These are phyloP conservation scores for Nothomitra cinnamomea DNA, from an alignment of 2,329 filamentous ascomycete species.

Conservation along the genomic window DNA sequence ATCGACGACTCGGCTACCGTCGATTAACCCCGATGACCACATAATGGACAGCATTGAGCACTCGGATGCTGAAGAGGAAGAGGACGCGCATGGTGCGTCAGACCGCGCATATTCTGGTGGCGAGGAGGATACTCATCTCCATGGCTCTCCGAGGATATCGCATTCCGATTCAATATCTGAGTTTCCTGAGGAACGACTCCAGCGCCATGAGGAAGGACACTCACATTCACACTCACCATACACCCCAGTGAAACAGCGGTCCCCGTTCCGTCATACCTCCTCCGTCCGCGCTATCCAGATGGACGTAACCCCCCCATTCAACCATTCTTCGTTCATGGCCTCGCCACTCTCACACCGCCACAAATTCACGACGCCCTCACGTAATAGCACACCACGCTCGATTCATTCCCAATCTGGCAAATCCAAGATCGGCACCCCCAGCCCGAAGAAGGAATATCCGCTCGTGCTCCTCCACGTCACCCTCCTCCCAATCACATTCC, in stretches of 20 bases:
- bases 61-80: not conserved
- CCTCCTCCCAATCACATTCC: slow-evolving; percentile 50
- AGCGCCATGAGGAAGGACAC: not conserved
- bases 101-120: not conserved
- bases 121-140: not conserved
- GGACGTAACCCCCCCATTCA: slow-evolving; percentile 44
- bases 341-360: slow-evolving; percentile 39
- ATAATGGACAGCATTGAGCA: not conserved
- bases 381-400: slow-evolving; percentile 1
- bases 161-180: slow-evolving; percentile 1
- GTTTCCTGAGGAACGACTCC: not conserved
- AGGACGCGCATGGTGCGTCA: not conserved
- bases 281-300: slow-evolving; percentile 56
- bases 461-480: slow-evolving; percentile 66
- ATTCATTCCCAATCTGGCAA: slow-evolving; percentile 6
- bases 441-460: slow-evolving; percentile 28
- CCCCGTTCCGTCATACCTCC: slow-evolving; percentile 51
- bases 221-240: slow-evolving; percentile 21
- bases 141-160: not conserved
- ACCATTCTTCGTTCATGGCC: slow-evolving; percentile 23
- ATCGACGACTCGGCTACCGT: not conserved
- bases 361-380: slow-evolving; percentile 7
- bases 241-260: slow-evolving; percentile 40
- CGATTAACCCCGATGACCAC: not conserved
- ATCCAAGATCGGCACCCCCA: slow-evolving; percentile 12